phyloP scores from a whole-genome alignment of 1,139 yeast species.

The Yamadazyma sp. region DNA sequence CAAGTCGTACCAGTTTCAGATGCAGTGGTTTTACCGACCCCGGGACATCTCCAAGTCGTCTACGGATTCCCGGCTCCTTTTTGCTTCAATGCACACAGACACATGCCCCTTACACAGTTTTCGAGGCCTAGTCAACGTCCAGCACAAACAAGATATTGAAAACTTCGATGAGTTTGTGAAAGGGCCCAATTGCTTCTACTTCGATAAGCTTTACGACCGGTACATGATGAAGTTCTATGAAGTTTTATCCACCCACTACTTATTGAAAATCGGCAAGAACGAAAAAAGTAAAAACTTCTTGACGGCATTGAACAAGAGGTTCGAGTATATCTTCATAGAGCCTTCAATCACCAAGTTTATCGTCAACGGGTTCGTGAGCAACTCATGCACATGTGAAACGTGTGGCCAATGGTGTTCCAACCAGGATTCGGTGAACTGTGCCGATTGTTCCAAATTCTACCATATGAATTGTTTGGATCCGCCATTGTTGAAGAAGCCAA shows the following conservation, averaged over 20 bases:
- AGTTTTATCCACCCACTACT: conserved; percentile 32
- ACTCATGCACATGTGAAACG: conserved; percentile 57
- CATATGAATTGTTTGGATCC: conserved; percentile 90
- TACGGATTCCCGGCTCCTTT: conserved; percentile 71
- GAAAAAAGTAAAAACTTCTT: conserved; percentile 56
- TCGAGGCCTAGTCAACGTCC: conserved; percentile 74
- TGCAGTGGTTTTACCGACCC: conserved; percentile 93
- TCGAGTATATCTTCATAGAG: conserved; percentile 76
- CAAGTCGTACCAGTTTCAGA: conserved; percentile 54
- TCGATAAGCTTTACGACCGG: conserved; percentile 82
- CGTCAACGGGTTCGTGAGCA: conserved; percentile 58
- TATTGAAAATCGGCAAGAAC: conserved; percentile 10
- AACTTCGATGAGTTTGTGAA: conserved; percentile 55
- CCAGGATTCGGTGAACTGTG: conserved; percentile 77
- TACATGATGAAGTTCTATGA: conserved; percentile 85
- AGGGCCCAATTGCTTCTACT: conserved; percentile 74
- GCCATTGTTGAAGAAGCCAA: conserved; percentile 76
- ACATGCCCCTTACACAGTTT: conserved; percentile 74
- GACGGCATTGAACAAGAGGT: conserved; percentile 64
- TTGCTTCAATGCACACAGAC: conserved; percentile 86
- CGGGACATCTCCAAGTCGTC: conserved; percentile 73
- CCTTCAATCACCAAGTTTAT: conserved; percentile 66
- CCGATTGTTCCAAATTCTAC: conserved; percentile 67
- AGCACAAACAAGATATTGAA: conserved; percentile 65
- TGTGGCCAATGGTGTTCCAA: conserved; percentile 86